A percentile compares a stretch with the other conserved stretches of the same genome.
phyloP scores from a whole-genome alignment of 208 protist species.

The Trypanosoma mega region DNA sequence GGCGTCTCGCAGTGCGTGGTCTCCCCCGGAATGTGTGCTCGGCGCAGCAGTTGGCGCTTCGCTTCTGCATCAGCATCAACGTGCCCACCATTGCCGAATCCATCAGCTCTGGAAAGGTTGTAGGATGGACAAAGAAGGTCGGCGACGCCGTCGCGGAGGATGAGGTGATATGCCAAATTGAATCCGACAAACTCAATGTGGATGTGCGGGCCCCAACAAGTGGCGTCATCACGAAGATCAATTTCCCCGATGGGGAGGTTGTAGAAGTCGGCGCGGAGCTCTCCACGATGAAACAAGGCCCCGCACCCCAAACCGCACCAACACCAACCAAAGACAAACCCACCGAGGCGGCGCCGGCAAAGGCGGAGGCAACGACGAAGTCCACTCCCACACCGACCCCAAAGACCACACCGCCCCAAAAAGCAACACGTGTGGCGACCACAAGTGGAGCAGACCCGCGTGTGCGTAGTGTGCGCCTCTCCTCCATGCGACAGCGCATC shows the following conservation, averaged over 20 bases:
- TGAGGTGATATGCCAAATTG: constrained; percentile 96
- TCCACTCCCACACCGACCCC: constrained; percentile 13
- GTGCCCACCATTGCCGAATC: constrained; percentile 98
- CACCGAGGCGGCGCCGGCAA: background rate
- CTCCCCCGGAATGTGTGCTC: constrained; percentile 12
- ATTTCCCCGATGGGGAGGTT: constrained; percentile 84
- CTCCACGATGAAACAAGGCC: constrained; percentile 87
- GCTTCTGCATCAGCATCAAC: constrained; percentile 90
- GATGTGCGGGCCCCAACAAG: constrained; percentile 92
- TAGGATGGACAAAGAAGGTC: constrained; percentile 94
- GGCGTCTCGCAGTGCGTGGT: constrained; percentile 42
- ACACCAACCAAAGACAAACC: constrained; percentile 16
- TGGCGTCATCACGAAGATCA: constrained; percentile 92
- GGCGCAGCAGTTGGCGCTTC: constrained; percentile 47
- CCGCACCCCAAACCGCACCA: constrained; percentile 12
- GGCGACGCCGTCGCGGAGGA: constrained; percentile 96
- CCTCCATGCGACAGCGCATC: constrained; percentile 94
- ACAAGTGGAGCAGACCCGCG: constrained; percentile 66
- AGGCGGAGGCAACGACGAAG: background rate
- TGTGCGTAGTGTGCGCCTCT: constrained; percentile 89
- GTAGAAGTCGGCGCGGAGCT: constrained; percentile 91
- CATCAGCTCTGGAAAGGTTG: constrained; percentile 96
- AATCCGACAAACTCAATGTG: constrained; percentile 98
- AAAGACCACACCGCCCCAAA: constrained; percentile 17
- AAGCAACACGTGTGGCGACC: constrained; percentile 25